phyloP scores from a whole-genome alignment of 345 rosid genomes.

The Heritiera fomes region DNA sequence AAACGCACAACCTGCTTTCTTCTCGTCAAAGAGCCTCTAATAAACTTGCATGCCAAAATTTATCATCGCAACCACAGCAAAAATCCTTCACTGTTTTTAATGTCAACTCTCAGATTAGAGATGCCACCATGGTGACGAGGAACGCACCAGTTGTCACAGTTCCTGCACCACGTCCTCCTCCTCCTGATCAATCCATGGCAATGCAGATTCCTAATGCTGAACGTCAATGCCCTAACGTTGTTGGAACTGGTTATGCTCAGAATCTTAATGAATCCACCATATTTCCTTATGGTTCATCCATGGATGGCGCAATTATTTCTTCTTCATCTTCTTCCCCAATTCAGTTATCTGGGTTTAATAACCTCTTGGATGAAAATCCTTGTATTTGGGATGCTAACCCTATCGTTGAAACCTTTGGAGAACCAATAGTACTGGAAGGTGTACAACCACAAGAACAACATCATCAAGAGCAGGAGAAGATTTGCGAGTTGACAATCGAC shows the following conservation, averaged over 20 bases:
- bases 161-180: slow-evolving; percentile 17
- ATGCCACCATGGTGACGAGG: slow-evolving; percentile 15
- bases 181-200: slow-evolving; percentile 6
- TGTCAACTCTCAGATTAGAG: slow-evolving; percentile 11
- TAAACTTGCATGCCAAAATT: slow-evolving; percentile 23
- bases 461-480: neutral
- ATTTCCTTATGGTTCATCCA: slow-evolving; percentile 24
- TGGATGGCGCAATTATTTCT: slow-evolving; percentile 19
- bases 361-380: slow-evolving; percentile 23
- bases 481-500: slow-evolving; percentile 7
- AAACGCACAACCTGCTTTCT: slow-evolving; percentile 50
- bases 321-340: slow-evolving; percentile 22
- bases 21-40: slow-evolving; percentile 32
- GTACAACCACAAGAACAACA: slow-evolving; percentile 11
- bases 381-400: slow-evolving; percentile 23
- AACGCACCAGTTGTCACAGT: slow-evolving; percentile 23
- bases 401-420: slow-evolving; percentile 19
- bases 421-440: slow-evolving; percentile 13
- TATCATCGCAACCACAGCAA: slow-evolving; percentile 21
- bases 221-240: slow-evolving; percentile 24
- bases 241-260: slow-evolving; percentile 21
- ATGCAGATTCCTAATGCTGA: slow-evolving; percentile 10
- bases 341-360: slow-evolving; percentile 20
- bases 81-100: slow-evolving; percentile 26
- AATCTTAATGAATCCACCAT: slow-evolving; percentile 22